phyloP scores from a whole-genome alignment of 371 early-diverging fungal species.

The Mucor mucedo region DNA sequence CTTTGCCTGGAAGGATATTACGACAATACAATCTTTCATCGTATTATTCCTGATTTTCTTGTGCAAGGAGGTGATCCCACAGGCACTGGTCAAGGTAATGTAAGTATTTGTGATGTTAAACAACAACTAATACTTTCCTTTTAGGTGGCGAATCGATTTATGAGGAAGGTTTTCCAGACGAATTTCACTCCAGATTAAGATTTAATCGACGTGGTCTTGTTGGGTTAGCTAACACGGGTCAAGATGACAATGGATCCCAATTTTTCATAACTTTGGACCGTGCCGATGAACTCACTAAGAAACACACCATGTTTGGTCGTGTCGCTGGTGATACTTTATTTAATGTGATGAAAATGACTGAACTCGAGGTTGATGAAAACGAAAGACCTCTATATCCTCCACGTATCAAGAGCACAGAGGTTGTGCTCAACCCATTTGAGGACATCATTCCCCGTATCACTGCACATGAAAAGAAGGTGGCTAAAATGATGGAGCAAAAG shows the following conservation, averaged over 20 bases:
- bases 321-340: slow-evolving; percentile 93
- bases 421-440: slow-evolving; percentile 89
- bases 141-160: slow-evolving; percentile 90
- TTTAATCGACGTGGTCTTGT: slow-evolving; percentile 89
- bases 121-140: slow-evolving; percentile 1
- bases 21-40: slow-evolving; percentile 86
- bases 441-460: slow-evolving; percentile 89
- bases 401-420: slow-evolving; percentile 66
- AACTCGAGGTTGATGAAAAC: slow-evolving; percentile 75
- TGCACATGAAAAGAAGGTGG: slow-evolving; percentile 56
- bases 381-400: slow-evolving; percentile 88
- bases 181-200: slow-evolving; percentile 89
- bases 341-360: slow-evolving; percentile 88
- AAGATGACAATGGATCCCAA: slow-evolving; percentile 84
- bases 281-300: slow-evolving; percentile 83
- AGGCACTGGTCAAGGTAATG: slow-evolving; percentile 71
- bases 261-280: slow-evolving; percentile 94
- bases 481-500: slow-evolving; percentile 38
- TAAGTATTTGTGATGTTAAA: background rate
- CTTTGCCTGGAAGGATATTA: slow-evolving; percentile 86
- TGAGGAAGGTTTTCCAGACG: slow-evolving; percentile 84
- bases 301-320: slow-evolving; percentile 93
- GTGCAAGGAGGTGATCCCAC: slow-evolving; percentile 98
- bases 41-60: slow-evolving; percentile 87
- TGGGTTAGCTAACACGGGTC: slow-evolving; percentile 89